Evolutionary conservation across 306 rosid species (phyloP).

Genomic region (Citrullus amarus): DNA sequence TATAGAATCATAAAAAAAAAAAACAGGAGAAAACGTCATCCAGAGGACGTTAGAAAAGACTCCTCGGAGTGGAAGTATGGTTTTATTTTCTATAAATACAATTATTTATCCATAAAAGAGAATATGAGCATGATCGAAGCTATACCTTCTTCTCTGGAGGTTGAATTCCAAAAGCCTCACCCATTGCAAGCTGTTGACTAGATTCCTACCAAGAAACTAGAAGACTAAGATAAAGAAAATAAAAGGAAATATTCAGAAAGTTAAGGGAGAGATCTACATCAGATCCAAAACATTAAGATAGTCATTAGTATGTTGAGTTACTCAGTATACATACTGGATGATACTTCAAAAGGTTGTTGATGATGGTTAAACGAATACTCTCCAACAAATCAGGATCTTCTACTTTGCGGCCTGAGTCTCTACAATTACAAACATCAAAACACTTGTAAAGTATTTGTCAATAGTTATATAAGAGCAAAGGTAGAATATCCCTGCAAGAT

Average conservation of each 20-base stretch:
- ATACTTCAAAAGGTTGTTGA: constrained; percentile 77
- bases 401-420: constrained; percentile 92
- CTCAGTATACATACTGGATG: constrained; percentile 66
- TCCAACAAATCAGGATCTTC: constrained; percentile 91
- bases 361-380: constrained; percentile 89
- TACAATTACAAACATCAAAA: constrained; percentile 24
- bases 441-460: constrained; percentile 3
- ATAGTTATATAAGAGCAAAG: neutral
- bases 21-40: neutral
- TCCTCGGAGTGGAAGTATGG: neutral
- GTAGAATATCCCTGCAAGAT: neutral
- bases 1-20: neutral
- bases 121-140: neutral
- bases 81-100: neutral
- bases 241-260: constrained; percentile 6
- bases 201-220: constrained; percentile 49
- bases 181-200: constrained; percentile 80
- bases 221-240: constrained; percentile 3
- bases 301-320: neutral
- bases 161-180: constrained; percentile 90
- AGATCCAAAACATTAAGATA: neutral
- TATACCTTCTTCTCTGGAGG: constrained; percentile 80
- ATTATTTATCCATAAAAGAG: neutral
- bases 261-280: neutral
- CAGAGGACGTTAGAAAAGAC: neutral